A percentile compares a stretch with the other conserved stretches of the same genome.
Conservation (phyloP, 441 rosid species). For the Biscutella laevigata region DNA sequence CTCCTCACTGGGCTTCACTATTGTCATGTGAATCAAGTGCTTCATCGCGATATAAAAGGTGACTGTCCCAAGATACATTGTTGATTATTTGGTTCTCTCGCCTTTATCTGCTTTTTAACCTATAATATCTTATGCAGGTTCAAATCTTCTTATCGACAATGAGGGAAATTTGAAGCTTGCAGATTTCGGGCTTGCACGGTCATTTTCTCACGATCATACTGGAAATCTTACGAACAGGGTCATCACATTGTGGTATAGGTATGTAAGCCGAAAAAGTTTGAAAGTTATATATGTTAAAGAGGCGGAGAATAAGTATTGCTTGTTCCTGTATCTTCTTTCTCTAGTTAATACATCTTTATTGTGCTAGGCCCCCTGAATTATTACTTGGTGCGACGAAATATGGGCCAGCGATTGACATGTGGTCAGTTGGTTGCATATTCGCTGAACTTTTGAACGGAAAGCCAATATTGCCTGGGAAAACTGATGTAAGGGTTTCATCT, state of each 20-base stretch:
- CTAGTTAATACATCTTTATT: conserved; percentile 5
- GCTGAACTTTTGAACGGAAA: conserved; percentile 87
- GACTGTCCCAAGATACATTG: background rate
- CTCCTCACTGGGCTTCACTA: conserved; percentile 89
- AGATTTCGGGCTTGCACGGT: conserved; percentile 94
- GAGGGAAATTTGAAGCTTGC: conserved; percentile 93
- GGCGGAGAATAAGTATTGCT: background rate
- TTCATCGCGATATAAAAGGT: conserved; percentile 96
- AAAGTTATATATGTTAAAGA: background rate
- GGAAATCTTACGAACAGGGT: conserved; percentile 85
- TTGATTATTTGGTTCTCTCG: background rate
- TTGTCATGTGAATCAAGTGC: conserved; percentile 87
- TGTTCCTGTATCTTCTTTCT: background rate
- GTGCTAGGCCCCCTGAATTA: conserved; percentile 84
- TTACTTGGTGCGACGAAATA: conserved; percentile 93
- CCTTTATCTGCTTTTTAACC: background rate
- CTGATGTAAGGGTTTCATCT: conserved; percentile 45
- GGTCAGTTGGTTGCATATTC: conserved; percentile 97
- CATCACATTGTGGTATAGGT: conserved; percentile 96
- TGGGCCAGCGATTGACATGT: conserved; percentile 98
- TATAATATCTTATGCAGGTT: conserved; percentile 33
- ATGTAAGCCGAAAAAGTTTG: conserved; percentile 12
- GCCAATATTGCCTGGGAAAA: conserved; percentile 87
- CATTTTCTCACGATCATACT: conserved; percentile 59
- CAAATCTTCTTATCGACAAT: conserved; percentile 90